Base-by-base conservation (phyloP, 345 rosid genomes). In the Anacardium occidentale region DNA sequence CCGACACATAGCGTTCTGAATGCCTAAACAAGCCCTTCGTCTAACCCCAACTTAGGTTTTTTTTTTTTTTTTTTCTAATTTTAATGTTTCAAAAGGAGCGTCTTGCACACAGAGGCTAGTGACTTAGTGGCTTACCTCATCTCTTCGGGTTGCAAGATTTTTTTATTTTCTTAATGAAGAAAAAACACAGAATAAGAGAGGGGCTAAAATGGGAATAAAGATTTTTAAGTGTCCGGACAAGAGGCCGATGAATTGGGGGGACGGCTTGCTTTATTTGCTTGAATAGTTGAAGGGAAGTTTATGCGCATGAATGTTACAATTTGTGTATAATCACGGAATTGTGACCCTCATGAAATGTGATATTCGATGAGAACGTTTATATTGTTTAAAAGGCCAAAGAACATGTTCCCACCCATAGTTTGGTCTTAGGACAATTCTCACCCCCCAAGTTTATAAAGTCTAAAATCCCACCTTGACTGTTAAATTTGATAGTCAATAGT, bases 231-330 rank as follows among this genome's bases (percentile, higher is more conserved):
- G 63, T 21, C 15, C 72, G 72, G 64, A 67, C 71, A 44, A 29
- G 45, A 24, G 75, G 75, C 83, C 71, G 76, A 80, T 54, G 62
- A 51, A 69, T 72, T 70, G 75, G 75, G 22, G 71, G 56, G 18
- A 74, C 69, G 55, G 51, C 64, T 60, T 64, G 20, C 47, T 52
- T 55, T 22, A 0, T 59, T 48, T 32, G 66, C 56, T 7, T 69
- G 17, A 29, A 54, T 17, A 64, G 61, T 57, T 17, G 56, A 55
- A 65, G 56, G 50, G 68, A 8, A 8, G 53, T 48, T 44, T 15
- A 9, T 2, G 57, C 10, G 64, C 22, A 62, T 40, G 7, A 59
- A 71, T 71, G 44, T 69, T 69, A 71, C 74, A 71, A 59, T 50
- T 71, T 59, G 59, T 50, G 29, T 14, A 7, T 61, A 58, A 71